Evolutionary conservation across 805 yeast species (phyloP), one percentile per base, ranked within the genome.

Genomic region (Nakazawaea anatomiae): DNA sequence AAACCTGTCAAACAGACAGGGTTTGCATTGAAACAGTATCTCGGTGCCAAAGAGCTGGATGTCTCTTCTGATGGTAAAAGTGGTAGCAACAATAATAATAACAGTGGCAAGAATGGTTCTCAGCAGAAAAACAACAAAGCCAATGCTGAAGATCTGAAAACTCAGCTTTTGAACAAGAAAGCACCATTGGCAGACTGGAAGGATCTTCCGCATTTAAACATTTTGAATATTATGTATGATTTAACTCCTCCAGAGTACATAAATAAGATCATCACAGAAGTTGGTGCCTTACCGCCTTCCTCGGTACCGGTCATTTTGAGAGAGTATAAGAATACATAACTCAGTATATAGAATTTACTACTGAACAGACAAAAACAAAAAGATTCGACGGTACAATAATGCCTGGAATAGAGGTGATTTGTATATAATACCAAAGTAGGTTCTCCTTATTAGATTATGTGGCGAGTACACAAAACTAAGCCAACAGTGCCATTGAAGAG

Each of bases 261-360:
- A 60, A 91, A 92, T 65, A 94, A 94, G 71, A 89, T 94, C 53
- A 89, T 94, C 50, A 94, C 98, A 1, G 99, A 94, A 67, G 82
- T 92, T 56, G 99, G 99, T 31, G 89, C 96, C 2, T 75, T 94
- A 58, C 99, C 99, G 9, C 96, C 99, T 42, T 87, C 96, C n/a
- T 89, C 98, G 1, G 98, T 94, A 52, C 99, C 99, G 30, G 98
- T 94, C 46, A 89, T 94, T 54, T 73, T 94, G 60, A 81, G 98
- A 69, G 99, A 94, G 68, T 94, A 92, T 68, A 89, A 89, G 67
- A 61, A 65, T 49, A 55, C 62, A n/a, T 47, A 44, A 31, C 14
- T 44, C 11, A 18, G 25, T 18, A 18, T 18, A 18, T 18, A 18
- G 25, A 18, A 18, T 18, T 18, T 18, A 18, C 25, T 18, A 18